Percentiles rank a stretch among this genome's conserved stretches.
These are phyloP conservation scores for Exobasidium rhododendri DNA, from an alignment of 1,284 basidiomycete species.

Conservation along the genomic window DNA sequence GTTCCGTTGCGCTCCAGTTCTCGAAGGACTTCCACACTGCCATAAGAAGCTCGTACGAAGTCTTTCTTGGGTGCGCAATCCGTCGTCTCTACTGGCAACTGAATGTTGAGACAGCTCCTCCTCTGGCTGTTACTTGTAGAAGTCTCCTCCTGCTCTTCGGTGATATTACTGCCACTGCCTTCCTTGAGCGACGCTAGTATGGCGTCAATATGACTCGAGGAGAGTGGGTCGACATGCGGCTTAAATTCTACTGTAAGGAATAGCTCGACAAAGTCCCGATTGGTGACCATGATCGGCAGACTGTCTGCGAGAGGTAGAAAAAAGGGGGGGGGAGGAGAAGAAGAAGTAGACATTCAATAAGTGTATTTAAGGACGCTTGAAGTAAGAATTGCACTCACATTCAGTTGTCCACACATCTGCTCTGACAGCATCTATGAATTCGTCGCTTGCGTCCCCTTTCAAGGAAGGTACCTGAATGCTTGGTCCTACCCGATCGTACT, in stretches of 20 bases:
- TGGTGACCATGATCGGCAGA: neutral
- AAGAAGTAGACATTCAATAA: neutral
- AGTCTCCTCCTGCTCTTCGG: no score
- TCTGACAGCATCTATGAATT: neutral
- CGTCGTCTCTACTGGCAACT: neutral
- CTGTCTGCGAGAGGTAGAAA: neutral
- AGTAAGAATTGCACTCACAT: no score
- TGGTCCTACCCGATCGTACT: neutral
- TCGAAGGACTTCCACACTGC: constrained; percentile 7
- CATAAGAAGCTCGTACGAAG: constrained; percentile 9
- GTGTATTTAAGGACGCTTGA: neutral
- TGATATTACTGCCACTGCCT: neutral
- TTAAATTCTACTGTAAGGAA: constrained; percentile 11
- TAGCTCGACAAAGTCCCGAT: constrained; percentile 8
- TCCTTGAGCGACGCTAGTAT: constrained; percentile 4
- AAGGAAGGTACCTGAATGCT: neutral
- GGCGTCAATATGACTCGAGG: neutral
- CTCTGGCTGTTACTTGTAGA: no score
- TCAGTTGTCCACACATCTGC: constrained; percentile 7
- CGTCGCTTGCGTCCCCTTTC: neutral
- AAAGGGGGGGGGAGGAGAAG: neutral
- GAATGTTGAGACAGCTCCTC: constrained; percentile 11
- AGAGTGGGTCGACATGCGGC: constrained; percentile 2
- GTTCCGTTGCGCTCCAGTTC: constrained; percentile 2
- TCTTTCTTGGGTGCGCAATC: neutral